A percentile compares a stretch with the other conserved stretches of the same genome.
phyloP scores from a whole-genome alignment of 176 grass and related monocot species.

The Musa acuminata region DNA sequence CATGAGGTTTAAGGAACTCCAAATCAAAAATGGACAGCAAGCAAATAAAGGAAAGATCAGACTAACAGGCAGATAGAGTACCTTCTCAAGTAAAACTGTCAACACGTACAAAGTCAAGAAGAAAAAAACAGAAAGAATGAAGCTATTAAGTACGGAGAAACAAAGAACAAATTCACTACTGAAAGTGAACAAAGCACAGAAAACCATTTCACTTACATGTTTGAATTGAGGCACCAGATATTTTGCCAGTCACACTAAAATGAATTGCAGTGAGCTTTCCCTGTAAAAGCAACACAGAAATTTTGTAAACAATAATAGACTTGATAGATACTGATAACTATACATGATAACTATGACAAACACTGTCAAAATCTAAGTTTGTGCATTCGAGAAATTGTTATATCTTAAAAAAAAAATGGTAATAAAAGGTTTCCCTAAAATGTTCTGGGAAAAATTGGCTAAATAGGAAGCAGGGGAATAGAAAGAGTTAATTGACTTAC shows the following conservation, averaged over 20 bases:
- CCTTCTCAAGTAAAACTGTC: slow-evolving; percentile 98
- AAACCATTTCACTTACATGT: slow-evolving; percentile 58
- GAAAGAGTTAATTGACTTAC: slow-evolving; percentile 49
- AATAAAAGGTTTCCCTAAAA: background rate
- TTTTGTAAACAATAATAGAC: slow-evolving; percentile 11
- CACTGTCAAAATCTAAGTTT: background rate
- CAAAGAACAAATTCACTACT: slow-evolving; percentile 20
- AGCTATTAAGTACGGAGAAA: slow-evolving; percentile 29
- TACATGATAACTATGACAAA: background rate
- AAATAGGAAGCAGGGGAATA: background rate
- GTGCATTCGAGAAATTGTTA: background rate
- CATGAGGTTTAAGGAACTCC: slow-evolving; percentile 18
- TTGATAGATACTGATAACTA: background rate
- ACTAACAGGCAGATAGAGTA: slow-evolving; percentile 33
- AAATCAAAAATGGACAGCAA: slow-evolving; percentile 13
- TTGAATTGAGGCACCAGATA: slow-evolving; percentile 91
- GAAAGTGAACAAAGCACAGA: slow-evolving; percentile 3
- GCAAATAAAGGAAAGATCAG: slow-evolving; percentile 15
- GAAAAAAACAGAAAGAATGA: slow-evolving; percentile 25
- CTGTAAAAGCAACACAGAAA: slow-evolving; percentile 32
- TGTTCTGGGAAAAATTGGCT: background rate
- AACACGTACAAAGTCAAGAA: slow-evolving; percentile 17
- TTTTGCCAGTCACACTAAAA: slow-evolving; percentile 89
- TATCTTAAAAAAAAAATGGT: background rate
- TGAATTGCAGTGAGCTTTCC: slow-evolving; percentile 98